Conservation (phyloP, 2,329 filamentous ascomycete genomes). For the Trichoderma polysporum region DNA sequence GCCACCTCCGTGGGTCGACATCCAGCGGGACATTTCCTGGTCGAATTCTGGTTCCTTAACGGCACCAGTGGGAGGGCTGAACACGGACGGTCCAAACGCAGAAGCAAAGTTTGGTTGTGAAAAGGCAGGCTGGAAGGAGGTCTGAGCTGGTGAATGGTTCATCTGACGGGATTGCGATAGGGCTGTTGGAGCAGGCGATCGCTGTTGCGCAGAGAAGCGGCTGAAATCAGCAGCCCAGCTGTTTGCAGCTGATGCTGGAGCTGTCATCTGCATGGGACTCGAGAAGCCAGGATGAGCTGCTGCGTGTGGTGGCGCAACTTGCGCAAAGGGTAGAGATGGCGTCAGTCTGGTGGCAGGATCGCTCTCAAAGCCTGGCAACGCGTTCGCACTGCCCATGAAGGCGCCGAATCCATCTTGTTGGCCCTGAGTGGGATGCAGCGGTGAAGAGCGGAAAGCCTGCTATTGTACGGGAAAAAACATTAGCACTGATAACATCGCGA, state of each 20-base stretch:
- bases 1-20: slow-evolving; percentile 36
- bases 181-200: slow-evolving; percentile 26
- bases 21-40: slow-evolving; percentile 43
- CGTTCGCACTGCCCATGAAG: slow-evolving; percentile 36
- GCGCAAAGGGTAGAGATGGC: slow-evolving; percentile 33
- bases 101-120: slow-evolving; percentile 28
- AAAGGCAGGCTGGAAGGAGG: slow-evolving; percentile 35
- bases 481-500: not conserved
- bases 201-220: slow-evolving; percentile 35
- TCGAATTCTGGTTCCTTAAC: slow-evolving; percentile 38
- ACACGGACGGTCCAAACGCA: slow-evolving; percentile 30
- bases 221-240: slow-evolving; percentile 42
- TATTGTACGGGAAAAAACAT: not conserved
- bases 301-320: slow-evolving; percentile 24
- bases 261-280: slow-evolving; percentile 28
- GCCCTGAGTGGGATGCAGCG: slow-evolving; percentile 29
- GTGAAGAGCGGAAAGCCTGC: slow-evolving; percentile 38
- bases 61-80: slow-evolving; percentile 25
- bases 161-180: slow-evolving; percentile 29
- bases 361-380: slow-evolving; percentile 32
- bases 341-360: slow-evolving; percentile 38
- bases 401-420: slow-evolving; percentile 35
- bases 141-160: slow-evolving; percentile 26
- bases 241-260: slow-evolving; percentile 27
- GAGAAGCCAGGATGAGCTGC: slow-evolving; percentile 25